These are phyloP conservation scores for Suillus placidus DNA, from an alignment of 768 basidiomycete species.

Conservation along the genomic window DNA sequence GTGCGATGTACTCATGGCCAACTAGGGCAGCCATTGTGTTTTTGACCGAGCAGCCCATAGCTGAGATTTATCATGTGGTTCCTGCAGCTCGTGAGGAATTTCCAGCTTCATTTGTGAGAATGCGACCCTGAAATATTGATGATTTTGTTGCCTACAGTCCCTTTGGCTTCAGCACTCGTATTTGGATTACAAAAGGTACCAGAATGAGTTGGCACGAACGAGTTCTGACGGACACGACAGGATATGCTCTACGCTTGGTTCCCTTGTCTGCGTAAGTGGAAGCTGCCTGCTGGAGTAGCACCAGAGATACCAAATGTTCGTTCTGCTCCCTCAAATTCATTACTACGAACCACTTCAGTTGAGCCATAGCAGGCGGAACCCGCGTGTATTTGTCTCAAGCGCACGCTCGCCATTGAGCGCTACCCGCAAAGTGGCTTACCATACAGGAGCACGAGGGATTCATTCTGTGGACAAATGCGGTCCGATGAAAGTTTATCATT, in stretches of 20 bases:
- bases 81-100: constrained; percentile 49
- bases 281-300: constrained; percentile 15
- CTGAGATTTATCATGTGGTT: constrained; percentile 46
- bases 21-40: constrained; percentile 43
- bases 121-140: constrained; percentile 9
- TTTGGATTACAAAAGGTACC: constrained; percentile 54
- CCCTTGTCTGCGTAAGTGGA: constrained; percentile 10
- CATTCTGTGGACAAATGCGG: neutral
- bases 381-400: neutral
- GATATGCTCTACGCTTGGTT: constrained; percentile 43
- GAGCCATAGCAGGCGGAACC: neutral
- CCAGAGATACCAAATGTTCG: constrained; percentile 30
- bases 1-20: constrained; percentile 7
- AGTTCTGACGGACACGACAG: constrained; percentile 27
- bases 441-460: neutral
- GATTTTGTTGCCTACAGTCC: constrained; percentile 39
- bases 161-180: constrained; percentile 48
- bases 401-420: neutral
- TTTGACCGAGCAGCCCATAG: constrained; percentile 28
- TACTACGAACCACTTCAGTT: neutral
- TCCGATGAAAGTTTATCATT: neutral
- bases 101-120: neutral
- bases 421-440: neutral
- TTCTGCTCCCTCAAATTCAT: constrained; percentile 5
- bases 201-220: constrained; percentile 1